These are phyloP conservation scores for Cercis canadensis DNA, from an alignment of 306 rosid genomes.

Conservation along the genomic window DNA sequence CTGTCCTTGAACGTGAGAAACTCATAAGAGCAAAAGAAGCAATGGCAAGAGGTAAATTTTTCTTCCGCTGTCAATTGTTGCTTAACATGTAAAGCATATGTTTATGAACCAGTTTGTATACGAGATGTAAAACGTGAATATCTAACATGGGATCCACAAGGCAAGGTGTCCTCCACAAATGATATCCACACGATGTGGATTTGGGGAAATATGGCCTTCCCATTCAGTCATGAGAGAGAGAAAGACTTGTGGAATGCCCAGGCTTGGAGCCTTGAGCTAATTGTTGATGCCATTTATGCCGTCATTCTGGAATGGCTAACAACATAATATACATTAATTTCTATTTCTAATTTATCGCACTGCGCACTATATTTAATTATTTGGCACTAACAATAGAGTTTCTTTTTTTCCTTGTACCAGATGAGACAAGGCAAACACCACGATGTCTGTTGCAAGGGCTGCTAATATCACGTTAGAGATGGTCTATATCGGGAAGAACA, in stretches of 20 bases:
- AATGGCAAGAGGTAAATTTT: too few relatives aligned
- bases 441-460: slow-evolving; percentile 49
- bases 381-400: too few relatives aligned
- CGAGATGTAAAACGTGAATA: too few relatives aligned
- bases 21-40: too few relatives aligned
- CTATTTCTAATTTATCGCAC: too few relatives aligned
- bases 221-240: slow-evolving; percentile 76
- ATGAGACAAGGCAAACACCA: slow-evolving; percentile 48
- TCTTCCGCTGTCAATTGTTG: too few relatives aligned
- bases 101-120: too few relatives aligned
- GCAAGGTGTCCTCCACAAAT: slow-evolving; percentile 67
- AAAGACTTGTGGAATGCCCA: slow-evolving; percentile 69
- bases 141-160: slow-evolving; percentile 82
- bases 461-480: slow-evolving; percentile 57
- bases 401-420: slow-evolving; percentile 42
- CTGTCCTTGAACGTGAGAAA: too few relatives aligned
- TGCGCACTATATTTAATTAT: too few relatives aligned
- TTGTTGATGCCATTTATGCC: slow-evolving; percentile 66
- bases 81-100: too few relatives aligned
- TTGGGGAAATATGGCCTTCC: slow-evolving; percentile 81
- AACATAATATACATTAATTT: too few relatives aligned
- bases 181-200: slow-evolving; percentile 86
- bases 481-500: slow-evolving; percentile 79
- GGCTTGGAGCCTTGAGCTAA: slow-evolving; percentile 73
- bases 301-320: slow-evolving; percentile 59